Conservation (phyloP, 495 filamentous ascomycete species). For the Annulohypoxylon maeteangense region DNA sequence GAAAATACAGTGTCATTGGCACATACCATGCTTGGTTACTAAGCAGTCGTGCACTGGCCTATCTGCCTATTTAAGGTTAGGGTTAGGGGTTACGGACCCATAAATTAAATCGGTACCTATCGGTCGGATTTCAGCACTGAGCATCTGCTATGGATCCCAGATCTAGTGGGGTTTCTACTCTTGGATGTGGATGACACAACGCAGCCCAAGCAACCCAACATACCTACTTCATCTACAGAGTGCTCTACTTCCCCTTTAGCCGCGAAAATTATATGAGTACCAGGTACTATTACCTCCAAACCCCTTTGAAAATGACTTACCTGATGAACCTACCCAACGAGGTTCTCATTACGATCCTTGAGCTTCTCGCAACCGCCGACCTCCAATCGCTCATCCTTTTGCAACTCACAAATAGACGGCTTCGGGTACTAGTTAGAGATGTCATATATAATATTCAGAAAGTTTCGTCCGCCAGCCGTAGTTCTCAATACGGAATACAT, state of each 20-base stretch:
- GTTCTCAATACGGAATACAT: constrained; percentile 14
- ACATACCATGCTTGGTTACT: not conserved
- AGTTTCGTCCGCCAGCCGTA: not conserved
- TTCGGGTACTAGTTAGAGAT: constrained; percentile 25
- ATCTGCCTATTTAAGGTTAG: no score
- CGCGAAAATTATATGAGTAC: no score
- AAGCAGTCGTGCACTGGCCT: no score
- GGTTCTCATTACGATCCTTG: constrained; percentile 33
- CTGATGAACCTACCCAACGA: constrained; percentile 34
- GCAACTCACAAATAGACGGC: constrained; percentile 26
- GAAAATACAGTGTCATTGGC: not conserved
- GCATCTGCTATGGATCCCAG: no score
- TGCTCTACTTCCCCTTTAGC: no score
- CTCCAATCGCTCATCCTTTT: constrained; percentile 30
- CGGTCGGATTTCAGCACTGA: no score
- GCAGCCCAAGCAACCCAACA: not conserved
- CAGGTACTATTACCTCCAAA: no score
- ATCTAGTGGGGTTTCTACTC: not conserved
- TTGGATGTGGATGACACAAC: no score
- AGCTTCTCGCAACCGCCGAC: constrained; percentile 26
- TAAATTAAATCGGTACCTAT: not conserved
- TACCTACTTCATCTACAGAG: no score
- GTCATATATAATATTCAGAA: constrained; percentile 21
- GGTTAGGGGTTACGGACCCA: constrained; percentile 1
- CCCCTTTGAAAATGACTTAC: constrained; percentile 26